Evolutionary conservation across 116 monocot species (phyloP).

Genomic region (Trichopus zeylanicus): DNA sequence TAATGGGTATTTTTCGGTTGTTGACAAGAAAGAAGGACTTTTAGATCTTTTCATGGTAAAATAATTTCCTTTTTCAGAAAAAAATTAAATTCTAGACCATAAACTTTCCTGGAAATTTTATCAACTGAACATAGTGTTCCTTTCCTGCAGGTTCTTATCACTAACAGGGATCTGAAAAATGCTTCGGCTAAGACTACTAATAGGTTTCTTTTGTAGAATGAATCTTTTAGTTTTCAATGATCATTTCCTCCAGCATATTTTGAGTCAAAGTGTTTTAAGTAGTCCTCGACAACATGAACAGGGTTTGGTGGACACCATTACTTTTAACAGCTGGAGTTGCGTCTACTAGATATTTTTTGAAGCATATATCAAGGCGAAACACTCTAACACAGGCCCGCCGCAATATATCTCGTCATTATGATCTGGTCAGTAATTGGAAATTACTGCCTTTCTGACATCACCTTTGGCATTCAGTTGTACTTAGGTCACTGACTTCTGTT

Average conservation of each 20-base stretch:
- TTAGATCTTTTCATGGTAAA: constrained; percentile 59
- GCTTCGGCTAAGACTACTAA: constrained; percentile 15
- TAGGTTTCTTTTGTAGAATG: background rate
- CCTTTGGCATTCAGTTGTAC: no score
- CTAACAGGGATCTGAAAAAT: constrained; percentile 59
- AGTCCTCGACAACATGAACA: constrained; percentile 4
- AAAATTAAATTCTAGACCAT: background rate
- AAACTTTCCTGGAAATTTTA: background rate
- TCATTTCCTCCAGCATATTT: background rate
- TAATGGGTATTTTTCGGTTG: constrained; percentile 58
- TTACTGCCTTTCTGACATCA: no score
- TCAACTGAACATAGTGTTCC: background rate
- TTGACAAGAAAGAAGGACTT: constrained; percentile 57
- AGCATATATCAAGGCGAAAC: constrained; percentile 70
- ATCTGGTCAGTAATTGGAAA: constrained; percentile 52
- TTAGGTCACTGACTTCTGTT: no score
- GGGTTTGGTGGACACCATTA: constrained; percentile 96
- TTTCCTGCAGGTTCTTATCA: constrained; percentile 69
- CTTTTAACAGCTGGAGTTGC: constrained; percentile 66
- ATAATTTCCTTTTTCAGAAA: background rate
- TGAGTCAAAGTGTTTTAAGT: background rate
- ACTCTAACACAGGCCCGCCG: constrained; percentile 78
- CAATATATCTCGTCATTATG: constrained; percentile 94
- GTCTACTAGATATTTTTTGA: constrained; percentile 82
- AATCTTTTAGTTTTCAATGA: background rate